Conservation (phyloP, 2,329 filamentous ascomycete species). For the Harringtonia aguacate region DNA sequence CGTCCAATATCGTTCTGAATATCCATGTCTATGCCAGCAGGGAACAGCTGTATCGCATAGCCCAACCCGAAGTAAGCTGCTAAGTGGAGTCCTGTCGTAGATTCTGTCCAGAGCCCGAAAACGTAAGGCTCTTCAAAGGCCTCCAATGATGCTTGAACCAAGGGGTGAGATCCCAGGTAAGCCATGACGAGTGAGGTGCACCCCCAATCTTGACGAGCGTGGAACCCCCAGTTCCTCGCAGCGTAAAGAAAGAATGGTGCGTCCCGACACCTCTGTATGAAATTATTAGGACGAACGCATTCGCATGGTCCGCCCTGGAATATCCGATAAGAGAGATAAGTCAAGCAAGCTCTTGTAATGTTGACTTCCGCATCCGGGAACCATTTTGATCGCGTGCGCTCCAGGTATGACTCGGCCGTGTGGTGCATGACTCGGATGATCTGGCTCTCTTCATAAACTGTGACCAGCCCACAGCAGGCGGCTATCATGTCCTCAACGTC, state of each 20-base stretch:
- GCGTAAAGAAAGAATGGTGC: conserved; percentile 1
- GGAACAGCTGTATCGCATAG: too few relatives aligned
- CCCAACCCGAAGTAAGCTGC: not conserved
- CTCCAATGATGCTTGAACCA: too few relatives aligned
- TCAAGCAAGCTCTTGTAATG: too few relatives aligned
- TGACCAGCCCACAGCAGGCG: not conserved
- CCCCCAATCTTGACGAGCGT: not conserved
- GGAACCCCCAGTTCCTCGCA: not conserved
- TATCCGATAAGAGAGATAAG: too few relatives aligned
- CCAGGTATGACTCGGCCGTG: not conserved
- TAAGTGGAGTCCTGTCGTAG: not conserved
- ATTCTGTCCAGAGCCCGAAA: not conserved
- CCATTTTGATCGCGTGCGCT: not conserved
- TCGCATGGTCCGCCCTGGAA: too few relatives aligned
- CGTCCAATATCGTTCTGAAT: too few relatives aligned
- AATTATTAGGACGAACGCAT: too few relatives aligned
- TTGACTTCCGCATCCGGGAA: too few relatives aligned
- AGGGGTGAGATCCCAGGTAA: too few relatives aligned
- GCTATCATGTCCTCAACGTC: not conserved
- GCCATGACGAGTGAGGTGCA: not conserved
- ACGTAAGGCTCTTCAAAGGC: too few relatives aligned
- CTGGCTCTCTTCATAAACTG: not conserved
- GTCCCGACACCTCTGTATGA: not conserved
- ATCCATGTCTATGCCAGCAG: too few relatives aligned
- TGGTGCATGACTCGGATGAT: conserved; percentile 1